A percentile compares a stretch with the other conserved stretches of the same genome.
These are phyloP conservation scores for Talaromyces sp. DNA, from an alignment of 2,329 filamentous ascomycete species.

Conservation along the genomic window DNA sequence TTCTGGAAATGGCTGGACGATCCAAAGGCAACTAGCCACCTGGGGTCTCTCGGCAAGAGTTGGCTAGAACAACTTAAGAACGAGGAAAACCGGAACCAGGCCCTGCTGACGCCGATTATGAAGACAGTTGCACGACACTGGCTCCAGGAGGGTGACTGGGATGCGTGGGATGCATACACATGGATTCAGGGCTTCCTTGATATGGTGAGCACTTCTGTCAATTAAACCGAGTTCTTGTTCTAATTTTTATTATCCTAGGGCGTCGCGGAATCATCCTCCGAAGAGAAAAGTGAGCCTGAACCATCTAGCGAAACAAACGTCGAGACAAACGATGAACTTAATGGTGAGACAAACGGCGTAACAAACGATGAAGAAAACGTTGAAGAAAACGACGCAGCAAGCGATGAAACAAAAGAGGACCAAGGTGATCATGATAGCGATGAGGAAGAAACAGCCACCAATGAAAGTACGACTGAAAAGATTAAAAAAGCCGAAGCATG, in stretches of 20 bases:
- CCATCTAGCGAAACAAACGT: neutral
- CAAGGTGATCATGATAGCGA: neutral
- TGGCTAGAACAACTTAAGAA: neutral
- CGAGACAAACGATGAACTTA: no score
- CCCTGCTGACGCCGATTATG: neutral
- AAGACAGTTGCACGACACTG: neutral
- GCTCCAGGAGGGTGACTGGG: neutral
- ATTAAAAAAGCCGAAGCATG: neutral
- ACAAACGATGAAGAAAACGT: no score
- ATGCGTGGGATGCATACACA: neutral
- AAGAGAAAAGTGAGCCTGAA: neutral
- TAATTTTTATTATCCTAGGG: neutral
- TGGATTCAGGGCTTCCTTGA: neutral
- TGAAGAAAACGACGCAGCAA: no score
- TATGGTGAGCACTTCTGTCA: neutral
- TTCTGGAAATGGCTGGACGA: slow-evolving; percentile 1
- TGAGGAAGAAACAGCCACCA: neutral
- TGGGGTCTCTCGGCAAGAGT: neutral
- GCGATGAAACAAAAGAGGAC: neutral
- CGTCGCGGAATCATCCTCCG: neutral
- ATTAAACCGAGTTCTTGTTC: neutral
- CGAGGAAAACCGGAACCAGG: neutral
- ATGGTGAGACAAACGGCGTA: no score
- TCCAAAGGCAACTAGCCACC: neutral
- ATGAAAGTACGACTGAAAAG: neutral